These are phyloP conservation scores for Rutstroemia sp. DNA, from an alignment of 2,329 filamentous ascomycete genomes.

Conservation along the genomic window DNA sequence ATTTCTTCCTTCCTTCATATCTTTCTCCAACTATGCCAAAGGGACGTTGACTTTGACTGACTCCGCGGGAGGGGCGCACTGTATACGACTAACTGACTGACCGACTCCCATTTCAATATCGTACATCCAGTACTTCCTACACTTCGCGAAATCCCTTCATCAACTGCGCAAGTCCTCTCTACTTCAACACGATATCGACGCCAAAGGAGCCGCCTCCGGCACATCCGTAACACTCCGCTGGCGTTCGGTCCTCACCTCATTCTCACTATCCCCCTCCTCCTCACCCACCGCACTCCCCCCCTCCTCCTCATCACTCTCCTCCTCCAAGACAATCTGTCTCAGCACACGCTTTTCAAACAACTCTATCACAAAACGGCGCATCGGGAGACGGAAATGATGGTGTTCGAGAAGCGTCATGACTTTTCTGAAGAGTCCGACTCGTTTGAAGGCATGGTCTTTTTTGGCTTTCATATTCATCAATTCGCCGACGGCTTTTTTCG, in stretches of 20 bases:
- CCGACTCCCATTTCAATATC: too few species aligned
- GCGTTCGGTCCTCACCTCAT: not conserved
- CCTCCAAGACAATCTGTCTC: constrained; percentile 73
- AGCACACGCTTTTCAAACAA: constrained; percentile 89
- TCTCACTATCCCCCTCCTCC: constrained; percentile 16
- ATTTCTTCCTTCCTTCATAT: too few species aligned
- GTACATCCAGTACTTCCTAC: not conserved
- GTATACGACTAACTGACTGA: too few species aligned
- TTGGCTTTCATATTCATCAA: constrained; percentile 71
- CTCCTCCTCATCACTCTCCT: constrained; percentile 31
- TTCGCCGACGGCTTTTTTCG: constrained; percentile 78
- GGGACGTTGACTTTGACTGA: too few species aligned
- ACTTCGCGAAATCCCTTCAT: not conserved
- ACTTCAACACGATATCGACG: not conserved
- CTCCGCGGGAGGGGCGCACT: too few species aligned
- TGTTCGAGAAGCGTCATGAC: constrained; percentile 79
- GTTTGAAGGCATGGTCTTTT: constrained; percentile 67
- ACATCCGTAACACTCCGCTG: constrained; percentile 6
- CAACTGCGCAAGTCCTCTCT: not conserved
- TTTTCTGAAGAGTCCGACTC: constrained; percentile 72
- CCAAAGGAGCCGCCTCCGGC: not conserved
- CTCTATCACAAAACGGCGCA: constrained; percentile 85
- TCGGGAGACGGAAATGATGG: constrained; percentile 81
- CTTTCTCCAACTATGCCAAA: too few species aligned
- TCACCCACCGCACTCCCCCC: constrained; percentile 30